Base-by-base conservation (phyloP, 768 basidiomycete genomes). In the Panaeolus cyanescens region DNA sequence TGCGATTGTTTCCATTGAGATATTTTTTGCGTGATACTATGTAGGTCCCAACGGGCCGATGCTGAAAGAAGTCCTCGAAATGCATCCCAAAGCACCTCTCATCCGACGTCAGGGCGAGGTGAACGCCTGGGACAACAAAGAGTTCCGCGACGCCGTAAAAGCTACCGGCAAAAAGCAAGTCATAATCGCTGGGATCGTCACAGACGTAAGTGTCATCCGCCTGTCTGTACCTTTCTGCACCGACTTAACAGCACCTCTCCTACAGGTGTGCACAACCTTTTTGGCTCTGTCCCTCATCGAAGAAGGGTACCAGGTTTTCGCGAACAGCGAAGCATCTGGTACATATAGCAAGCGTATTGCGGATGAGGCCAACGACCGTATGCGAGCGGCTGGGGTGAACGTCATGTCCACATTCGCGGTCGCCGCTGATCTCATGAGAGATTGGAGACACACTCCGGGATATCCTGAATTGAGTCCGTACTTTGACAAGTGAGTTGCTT, bases 381-480 rank as follows among this genome's bases (percentile, higher is more conserved):
- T 83, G 81, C 77, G 80, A 45, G 72, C 67, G 9, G 81, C 79
- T 8, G 81, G 81, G 8, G 78, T 84, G 4, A 73, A 81, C 22
- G 75, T 84, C 19, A 59, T 80, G 5, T 82, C 81, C 4, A 67
- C 76, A 64, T 83, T 83, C 63, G 77, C 81, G 6, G 69, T 83
- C 40, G 69, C 72, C 17, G 71, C 69, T 30, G 82, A 84, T 66
- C 72, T 83, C 36, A 81, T 84, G 81, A 70, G 81, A 39, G 81
- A 84, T 68, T 84, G 83, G 83, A 77, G 80, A 58, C 72, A 75
- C 64, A 78, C 77, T 4, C 81, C 83, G n/a, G 81, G 81, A 3
- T 64, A 79, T 1, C 17, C 54, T 17, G 73, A 82, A 65, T 60
- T 82, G 66, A 55, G 81, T 55, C 80, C 81, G 1, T 83, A 69